Conservation (phyloP, 2,329 filamentous ascomycete species). For the Ceratocystis colombiana region DNA sequence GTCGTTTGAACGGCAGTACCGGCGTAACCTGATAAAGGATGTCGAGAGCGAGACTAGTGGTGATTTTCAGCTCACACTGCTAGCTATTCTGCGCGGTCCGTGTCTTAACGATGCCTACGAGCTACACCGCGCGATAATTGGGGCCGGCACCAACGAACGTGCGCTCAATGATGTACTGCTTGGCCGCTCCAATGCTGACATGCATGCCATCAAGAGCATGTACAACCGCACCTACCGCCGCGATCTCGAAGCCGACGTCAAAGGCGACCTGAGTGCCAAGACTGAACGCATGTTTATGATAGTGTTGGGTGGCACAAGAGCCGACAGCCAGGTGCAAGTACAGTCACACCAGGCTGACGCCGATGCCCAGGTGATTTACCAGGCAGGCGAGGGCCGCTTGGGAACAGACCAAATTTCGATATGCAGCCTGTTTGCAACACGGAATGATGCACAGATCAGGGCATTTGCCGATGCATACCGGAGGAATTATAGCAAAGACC, state of each 20-base stretch:
- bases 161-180: constrained; percentile 81
- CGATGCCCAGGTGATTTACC: constrained; percentile 67
- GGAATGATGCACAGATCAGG: constrained; percentile 73
- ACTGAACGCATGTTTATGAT: constrained; percentile 79
- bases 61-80: constrained; percentile 63
- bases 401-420: constrained; percentile 67
- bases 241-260: constrained; percentile 61
- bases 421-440: constrained; percentile 64
- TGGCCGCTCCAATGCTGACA: constrained; percentile 72
- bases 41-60: constrained; percentile 67
- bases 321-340: constrained; percentile 67
- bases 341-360: constrained; percentile 62
- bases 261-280: constrained; percentile 71
- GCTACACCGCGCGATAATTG: constrained; percentile 61
- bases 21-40: constrained; percentile 62
- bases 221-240: constrained; percentile 60
- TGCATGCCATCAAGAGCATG: constrained; percentile 71
- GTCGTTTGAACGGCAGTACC: constrained; percentile 54
- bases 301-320: constrained; percentile 61
- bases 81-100: constrained; percentile 68
- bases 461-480: constrained; percentile 70
- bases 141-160: constrained; percentile 74
- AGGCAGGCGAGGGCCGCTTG: constrained; percentile 61
- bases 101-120: constrained; percentile 64
- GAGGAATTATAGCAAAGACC: constrained; percentile 56